Conservation (phyloP, 2,329 filamentous ascomycete genomes). For the Colletotrichum destructivum region DNA sequence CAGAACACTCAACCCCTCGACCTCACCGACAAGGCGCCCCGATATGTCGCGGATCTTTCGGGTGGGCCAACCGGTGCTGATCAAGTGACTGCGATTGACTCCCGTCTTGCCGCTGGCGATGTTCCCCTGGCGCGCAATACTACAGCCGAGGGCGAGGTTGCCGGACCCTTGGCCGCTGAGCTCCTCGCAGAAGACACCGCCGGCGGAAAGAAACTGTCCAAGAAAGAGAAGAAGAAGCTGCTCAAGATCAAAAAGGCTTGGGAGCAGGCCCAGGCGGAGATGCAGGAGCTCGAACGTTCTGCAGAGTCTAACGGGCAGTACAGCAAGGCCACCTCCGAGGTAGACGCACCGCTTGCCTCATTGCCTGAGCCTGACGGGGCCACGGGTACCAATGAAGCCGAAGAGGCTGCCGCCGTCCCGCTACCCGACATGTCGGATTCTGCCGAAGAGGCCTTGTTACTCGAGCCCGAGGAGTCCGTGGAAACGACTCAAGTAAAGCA, state of each 20-base stretch:
- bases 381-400: not conserved
- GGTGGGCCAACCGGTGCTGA: not conserved
- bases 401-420: constrained; percentile 1
- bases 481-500: not conserved
- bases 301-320: constrained; percentile 16
- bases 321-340: constrained; percentile 13
- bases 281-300: constrained; percentile 35
- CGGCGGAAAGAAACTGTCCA: constrained; percentile 33
- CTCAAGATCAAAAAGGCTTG: constrained; percentile 41
- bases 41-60: not conserved
- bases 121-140: not conserved
- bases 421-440: not conserved
- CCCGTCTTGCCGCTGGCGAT: not conserved
- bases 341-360: not conserved
- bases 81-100: not conserved
- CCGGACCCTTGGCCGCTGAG: constrained; percentile 6
- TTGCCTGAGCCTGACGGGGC: not conserved
- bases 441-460: not conserved
- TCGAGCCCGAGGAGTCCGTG: not conserved
- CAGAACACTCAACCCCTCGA: not conserved
- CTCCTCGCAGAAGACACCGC: constrained; percentile 19
- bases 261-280: constrained; percentile 21
- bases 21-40: not conserved
- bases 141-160: not conserved
- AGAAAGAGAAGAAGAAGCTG: constrained; percentile 49